These are phyloP conservation scores for Microbotryum lychnidis-dioicae DNA, from an alignment of 1,284 basidiomycete genomes.

Conservation along the genomic window DNA sequence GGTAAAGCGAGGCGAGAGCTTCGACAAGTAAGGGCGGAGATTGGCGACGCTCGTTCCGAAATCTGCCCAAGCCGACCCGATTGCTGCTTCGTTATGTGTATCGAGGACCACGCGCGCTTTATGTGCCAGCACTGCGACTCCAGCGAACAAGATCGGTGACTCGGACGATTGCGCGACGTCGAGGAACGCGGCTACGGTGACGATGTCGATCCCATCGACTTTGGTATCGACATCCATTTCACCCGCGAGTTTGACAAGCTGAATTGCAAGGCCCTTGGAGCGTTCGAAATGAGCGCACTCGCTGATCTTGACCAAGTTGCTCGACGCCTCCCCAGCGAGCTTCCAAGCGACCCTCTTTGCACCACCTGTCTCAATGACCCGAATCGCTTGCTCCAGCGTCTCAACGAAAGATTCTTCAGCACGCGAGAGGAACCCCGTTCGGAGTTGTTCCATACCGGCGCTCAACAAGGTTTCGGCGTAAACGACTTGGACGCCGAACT, in stretches of 20 bases:
- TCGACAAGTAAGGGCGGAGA: slow-evolving; percentile 46
- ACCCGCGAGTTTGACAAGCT: slow-evolving; percentile 7
- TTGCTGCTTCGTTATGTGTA: slow-evolving; percentile 51
- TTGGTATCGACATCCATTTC: slow-evolving; percentile 37
- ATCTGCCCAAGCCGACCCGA: slow-evolving; percentile 67
- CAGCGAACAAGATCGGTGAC: slow-evolving; percentile 19
- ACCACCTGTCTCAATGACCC: slow-evolving; percentile 18
- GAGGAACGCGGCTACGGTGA: slow-evolving; percentile 12
- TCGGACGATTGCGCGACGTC: not conserved
- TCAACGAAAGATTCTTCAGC: slow-evolving; percentile 63
- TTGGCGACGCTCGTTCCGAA: slow-evolving; percentile 55
- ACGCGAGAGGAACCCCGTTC: slow-evolving; percentile 62
- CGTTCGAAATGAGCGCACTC: not conserved
- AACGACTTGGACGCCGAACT: slow-evolving; percentile 61
- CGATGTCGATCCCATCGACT: slow-evolving; percentile 20
- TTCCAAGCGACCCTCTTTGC: slow-evolving; percentile 70
- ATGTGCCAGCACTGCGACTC: slow-evolving; percentile 58
- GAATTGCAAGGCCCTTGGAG: not conserved
- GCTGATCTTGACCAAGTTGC: slow-evolving; percentile 38
- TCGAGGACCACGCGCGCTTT: slow-evolving; percentile 64
- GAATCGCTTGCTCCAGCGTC: slow-evolving; percentile 36
- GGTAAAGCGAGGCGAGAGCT: slow-evolving; percentile 32
- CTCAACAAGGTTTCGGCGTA: slow-evolving; percentile 67
- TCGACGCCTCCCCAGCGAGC: slow-evolving; percentile 66
- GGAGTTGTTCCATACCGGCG: slow-evolving; percentile 58